These are phyloP conservation scores for Triticum urartu DNA, from an alignment of 176 grass and related monocot genomes.

Conservation along the genomic window DNA sequence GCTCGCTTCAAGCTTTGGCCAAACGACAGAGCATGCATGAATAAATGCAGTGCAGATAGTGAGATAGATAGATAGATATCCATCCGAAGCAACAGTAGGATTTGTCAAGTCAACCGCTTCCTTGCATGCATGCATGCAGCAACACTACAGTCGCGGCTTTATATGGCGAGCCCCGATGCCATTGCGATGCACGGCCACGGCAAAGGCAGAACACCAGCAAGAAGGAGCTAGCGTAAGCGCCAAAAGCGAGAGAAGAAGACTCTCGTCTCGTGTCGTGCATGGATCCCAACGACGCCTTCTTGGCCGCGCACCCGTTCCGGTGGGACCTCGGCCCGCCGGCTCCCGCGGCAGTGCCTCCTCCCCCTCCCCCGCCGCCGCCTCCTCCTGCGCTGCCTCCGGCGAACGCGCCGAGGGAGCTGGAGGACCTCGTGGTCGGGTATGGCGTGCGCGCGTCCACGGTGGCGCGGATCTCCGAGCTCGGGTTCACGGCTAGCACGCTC, in stretches of 20 bases:
- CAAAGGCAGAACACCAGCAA: background rate
- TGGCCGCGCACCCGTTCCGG: slow-evolving; percentile 62
- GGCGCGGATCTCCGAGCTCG: slow-evolving; percentile 53
- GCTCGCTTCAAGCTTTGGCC: slow-evolving; percentile 13
- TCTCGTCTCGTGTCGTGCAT: background rate
- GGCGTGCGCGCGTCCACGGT: slow-evolving; percentile 56
- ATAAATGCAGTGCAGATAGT: background rate
- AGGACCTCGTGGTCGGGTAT: slow-evolving; percentile 54
- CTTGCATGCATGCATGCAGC: background rate
- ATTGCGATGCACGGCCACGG: background rate
- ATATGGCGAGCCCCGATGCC: slow-evolving; percentile 13
- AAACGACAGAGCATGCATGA: background rate
- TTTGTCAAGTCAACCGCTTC: slow-evolving; percentile 45
- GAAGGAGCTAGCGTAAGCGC: background rate
- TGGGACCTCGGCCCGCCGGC: slow-evolving; percentile 57
- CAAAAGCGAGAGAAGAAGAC: background rate
- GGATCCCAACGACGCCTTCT: slow-evolving; percentile 59
- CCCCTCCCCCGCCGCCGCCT: background rate
- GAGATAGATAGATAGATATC: background rate
- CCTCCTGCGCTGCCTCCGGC: background rate
- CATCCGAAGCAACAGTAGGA: background rate
- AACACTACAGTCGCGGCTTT: slow-evolving; percentile 29
- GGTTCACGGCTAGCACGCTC: slow-evolving; percentile 59
- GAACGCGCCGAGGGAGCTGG: slow-evolving; percentile 46
- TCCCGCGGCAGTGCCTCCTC: background rate